These are phyloP conservation scores for Heterobasidion occidentale DNA, from an alignment of 1,284 basidiomycete genomes.

Conservation along the genomic window DNA sequence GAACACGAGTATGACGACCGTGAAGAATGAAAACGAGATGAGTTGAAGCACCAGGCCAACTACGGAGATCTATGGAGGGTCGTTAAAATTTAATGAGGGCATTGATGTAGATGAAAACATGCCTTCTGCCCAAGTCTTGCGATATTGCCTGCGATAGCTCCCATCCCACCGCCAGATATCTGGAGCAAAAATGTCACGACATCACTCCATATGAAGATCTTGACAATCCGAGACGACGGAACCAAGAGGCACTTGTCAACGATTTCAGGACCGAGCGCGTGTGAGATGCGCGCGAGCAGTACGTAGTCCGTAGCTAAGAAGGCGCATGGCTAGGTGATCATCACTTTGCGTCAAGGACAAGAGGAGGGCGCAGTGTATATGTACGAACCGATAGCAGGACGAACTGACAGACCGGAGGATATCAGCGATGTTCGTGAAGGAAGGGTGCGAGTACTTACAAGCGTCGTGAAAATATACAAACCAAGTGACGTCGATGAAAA, in stretches of 20 bases:
- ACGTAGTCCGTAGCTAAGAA: neutral
- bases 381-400: neutral
- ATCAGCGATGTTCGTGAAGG: too few relatives aligned
- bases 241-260: neutral
- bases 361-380: neutral
- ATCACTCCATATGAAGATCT: neutral
- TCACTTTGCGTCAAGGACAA: neutral
- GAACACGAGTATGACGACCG: neutral
- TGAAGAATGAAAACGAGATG: neutral
- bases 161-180: neutral
- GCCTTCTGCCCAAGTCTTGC: neutral
- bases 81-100: neutral
- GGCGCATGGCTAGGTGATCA: neutral
- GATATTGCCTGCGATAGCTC: neutral
- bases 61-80: neutral
- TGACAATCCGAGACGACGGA: neutral
- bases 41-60: neutral
- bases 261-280: neutral
- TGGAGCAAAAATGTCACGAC: neutral
- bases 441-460: neutral
- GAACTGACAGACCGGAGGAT: neutral
- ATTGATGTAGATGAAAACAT: neutral
- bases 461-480: neutral
- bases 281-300: neutral
- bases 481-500: neutral